Evolutionary conservation across 805 yeast genomes (phyloP).

Genomic region (Grigorovia jiainica): DNA sequence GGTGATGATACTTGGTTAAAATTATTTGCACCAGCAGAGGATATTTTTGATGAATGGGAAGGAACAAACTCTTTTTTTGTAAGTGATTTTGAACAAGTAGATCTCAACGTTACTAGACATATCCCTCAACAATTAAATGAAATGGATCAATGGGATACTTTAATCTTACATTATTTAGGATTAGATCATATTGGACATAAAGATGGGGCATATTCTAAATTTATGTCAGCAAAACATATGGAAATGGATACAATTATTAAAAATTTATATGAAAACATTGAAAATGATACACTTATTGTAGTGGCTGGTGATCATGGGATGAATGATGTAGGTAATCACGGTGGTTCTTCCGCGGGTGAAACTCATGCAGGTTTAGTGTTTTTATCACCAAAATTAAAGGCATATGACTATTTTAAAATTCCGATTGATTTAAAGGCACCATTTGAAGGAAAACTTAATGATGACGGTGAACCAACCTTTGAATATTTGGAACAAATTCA

Average conservation of each 20-base stretch:
- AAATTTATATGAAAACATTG: slow-evolving; percentile 38
- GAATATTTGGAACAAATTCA: slow-evolving; percentile 50
- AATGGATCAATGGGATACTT: slow-evolving; percentile 60
- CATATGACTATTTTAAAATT: slow-evolving; percentile 14
- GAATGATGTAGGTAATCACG: slow-evolving; percentile 94
- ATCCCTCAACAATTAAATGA: slow-evolving; percentile 46
- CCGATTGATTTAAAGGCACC: slow-evolving; percentile 8
- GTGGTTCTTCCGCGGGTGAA: slow-evolving; percentile 90
- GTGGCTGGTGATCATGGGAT: slow-evolving; percentile 93
- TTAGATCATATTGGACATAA: slow-evolving; percentile 97
- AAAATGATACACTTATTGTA: slow-evolving; percentile 52
- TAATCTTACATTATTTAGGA: slow-evolving; percentile 86
- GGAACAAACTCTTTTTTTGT: slow-evolving; percentile 94
- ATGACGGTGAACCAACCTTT: slow-evolving; percentile 34
- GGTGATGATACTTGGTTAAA: slow-evolving; percentile 99
- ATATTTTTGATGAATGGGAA: slow-evolving; percentile 52
- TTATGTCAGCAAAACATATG: slow-evolving; percentile 70
- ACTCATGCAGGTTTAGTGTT: slow-evolving; percentile 77
- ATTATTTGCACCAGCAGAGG: slow-evolving; percentile 50
- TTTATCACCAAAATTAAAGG: slow-evolving; percentile 50
- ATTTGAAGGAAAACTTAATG: slow-evolving; percentile 28
- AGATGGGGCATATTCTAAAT: slow-evolving; percentile 76
- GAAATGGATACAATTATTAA: slow-evolving; percentile 76
- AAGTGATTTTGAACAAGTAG: slow-evolving; percentile 91
- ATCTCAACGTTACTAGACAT: slow-evolving; percentile 85